Percentiles rank a stretch among this genome's conserved stretches.
Evolutionary conservation across 805 yeast genomes (phyloP).

Genomic region (Yamadazyma tumulicola): DNA sequence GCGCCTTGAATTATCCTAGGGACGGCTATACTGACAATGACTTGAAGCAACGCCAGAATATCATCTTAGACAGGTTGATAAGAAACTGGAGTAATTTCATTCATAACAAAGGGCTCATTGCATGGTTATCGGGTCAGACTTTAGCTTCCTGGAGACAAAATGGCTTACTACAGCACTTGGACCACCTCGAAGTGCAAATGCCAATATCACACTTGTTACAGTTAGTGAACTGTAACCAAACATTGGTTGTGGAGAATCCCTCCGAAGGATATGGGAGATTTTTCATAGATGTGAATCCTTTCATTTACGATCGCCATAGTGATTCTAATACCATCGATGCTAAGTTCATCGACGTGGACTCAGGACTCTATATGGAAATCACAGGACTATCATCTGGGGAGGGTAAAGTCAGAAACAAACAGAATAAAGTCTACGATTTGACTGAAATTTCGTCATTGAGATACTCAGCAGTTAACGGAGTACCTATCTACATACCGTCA

Average conservation of each 20-base stretch:
- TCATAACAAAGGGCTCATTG: conserved; percentile 18
- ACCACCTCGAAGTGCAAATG: no score
- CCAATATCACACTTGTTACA: no score
- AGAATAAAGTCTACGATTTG: no score
- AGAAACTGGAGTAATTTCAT: conserved; percentile 26
- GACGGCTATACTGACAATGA: conserved; percentile 27
- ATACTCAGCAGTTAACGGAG: conserved; percentile 52
- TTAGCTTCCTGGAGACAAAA: conserved; percentile 30
- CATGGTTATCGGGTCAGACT: conserved; percentile 29
- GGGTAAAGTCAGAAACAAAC: no score
- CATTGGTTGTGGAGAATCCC: conserved; percentile 30
- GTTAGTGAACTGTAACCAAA: conserved; percentile 25
- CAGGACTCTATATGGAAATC: conserved; percentile 58
- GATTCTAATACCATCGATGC: conserved; percentile 32
- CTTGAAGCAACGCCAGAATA: conserved; percentile 16
- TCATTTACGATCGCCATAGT: conserved; percentile 23
- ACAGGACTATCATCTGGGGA: no score
- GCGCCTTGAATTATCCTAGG: conserved; percentile 45
- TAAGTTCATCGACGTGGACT: conserved; percentile 55
- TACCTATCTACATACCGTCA: conserved; percentile 19
- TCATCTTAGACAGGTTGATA: conserved; percentile 20
- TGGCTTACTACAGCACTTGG: conserved; percentile 27
- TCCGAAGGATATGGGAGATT: conserved; percentile 23
- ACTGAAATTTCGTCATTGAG: conserved; percentile 50
- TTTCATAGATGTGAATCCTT: conserved; percentile 28